A percentile compares a stretch with the other conserved stretches of the same genome.
Conservation (phyloP, 441 rosid genomes). For the Aquilaria agallochum region DNA sequence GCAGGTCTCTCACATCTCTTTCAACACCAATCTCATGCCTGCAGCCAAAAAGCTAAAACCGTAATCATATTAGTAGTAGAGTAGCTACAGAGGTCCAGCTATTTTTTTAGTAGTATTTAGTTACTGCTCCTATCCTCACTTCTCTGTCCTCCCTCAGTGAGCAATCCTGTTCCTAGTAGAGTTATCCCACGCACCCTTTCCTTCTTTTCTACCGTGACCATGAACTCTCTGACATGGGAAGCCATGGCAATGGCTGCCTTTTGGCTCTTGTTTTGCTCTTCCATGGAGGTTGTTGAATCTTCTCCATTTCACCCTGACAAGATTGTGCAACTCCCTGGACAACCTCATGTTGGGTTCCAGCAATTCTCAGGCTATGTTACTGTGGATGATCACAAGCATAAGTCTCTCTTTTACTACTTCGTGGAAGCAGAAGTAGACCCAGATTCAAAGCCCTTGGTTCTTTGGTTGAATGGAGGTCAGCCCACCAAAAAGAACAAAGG, state of each 20-base stretch:
- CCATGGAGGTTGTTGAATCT: conserved; percentile 2
- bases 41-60: conserved; percentile 4
- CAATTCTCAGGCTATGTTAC: conserved; percentile 48
- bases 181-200: neutral
- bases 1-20: conserved; percentile 1
- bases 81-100: neutral
- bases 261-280: neutral
- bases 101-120: neutral
- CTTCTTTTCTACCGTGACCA: conserved; percentile 1
- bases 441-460: conserved; percentile 55
- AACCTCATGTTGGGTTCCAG: conserved; percentile 43
- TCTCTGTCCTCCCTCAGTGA: conserved; percentile 1
- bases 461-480: conserved; percentile 68
- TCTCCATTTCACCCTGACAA: conserved; percentile 16
- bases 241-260: conserved; percentile 6
- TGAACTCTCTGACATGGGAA: conserved; percentile 7
- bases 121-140: neutral
- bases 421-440: conserved; percentile 47
- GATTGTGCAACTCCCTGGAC: conserved; percentile 43
- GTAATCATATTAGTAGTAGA: neutral
- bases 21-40: conserved; percentile 12
- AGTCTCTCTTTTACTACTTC: conserved; percentile 58
- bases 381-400: conserved; percentile 19
- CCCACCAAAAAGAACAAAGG: neutral
- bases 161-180: neutral